Evolutionary conservation across 208 protist genomes (phyloP), one percentile per base, ranked within the genome.

Genomic region (Acanthamoeba triangularis): DNA sequence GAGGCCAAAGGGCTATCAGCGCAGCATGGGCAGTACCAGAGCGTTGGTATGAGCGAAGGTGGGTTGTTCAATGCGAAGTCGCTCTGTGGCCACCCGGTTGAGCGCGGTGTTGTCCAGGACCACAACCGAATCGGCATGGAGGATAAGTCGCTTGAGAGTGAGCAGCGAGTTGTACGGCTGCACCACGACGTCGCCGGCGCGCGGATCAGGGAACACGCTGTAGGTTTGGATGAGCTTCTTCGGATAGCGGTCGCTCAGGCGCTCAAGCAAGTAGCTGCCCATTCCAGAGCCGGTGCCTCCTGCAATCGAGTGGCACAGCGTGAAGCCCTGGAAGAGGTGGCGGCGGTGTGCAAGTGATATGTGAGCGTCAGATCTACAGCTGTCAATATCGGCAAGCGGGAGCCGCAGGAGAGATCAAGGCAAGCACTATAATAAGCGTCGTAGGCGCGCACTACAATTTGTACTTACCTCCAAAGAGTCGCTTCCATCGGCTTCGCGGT

Each of bases 121-220:
- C 18, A 99, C 97, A 25, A 99, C 98, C 41, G 98, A 98, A 96
- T 99, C 99, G 18, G 99, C 99, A 93, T 99, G 98, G 37, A 99
- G 97, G 11, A 98, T 99, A 13, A 99, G 97, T 37, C 99, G 97
- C 97, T 99, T 99, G 30, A 99, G 98, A n/a, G 99, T 99, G 7
- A 99, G 97, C 14, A 99, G 92, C 30, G 99, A 99, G 96, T 99
- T 99, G 98, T 99, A 99, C n/a, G 99, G 99, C 97, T 99, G 99
- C 54, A 99, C 99, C 87, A 99, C 99, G 18, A 99, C 99, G 93
- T 99, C 99, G 85, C 96, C 28, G 1, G 93, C 90, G 84, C 98
- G 96, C 95, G 98, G 98, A 84, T 98, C 98, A 7, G 99, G 99
- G 96, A 99, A 99, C 23, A 99, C 99, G 52, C 99, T 99, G 97